A percentile compares a stretch with the other conserved stretches of the same genome.
Evolutionary conservation across 495 filamentous ascomycete genomes (phyloP).

Genomic region (Aspergillus mulundensis): DNA sequence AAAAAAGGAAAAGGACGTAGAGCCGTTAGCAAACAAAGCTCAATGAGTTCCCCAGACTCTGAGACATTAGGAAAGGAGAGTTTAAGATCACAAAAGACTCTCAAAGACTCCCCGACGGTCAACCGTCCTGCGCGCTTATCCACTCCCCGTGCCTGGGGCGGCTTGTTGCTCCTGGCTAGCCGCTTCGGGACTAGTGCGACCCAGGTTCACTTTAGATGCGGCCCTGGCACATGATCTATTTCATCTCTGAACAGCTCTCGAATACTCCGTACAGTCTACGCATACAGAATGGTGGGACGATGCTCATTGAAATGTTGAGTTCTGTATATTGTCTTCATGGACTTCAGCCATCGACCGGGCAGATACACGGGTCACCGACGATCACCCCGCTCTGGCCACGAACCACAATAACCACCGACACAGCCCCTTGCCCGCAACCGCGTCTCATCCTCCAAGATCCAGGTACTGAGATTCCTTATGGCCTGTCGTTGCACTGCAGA

Average conservation of each 20-base stretch:
- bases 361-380: neutral
- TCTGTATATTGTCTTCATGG: no score
- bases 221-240: neutral
- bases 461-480: neutral
- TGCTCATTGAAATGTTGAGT: no score
- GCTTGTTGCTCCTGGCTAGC: conserved; percentile 4
- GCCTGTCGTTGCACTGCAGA: neutral
- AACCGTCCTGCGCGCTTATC: conserved; percentile 45
- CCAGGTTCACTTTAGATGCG: neutral
- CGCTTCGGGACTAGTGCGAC: neutral
- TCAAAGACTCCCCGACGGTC: conserved; percentile 18
- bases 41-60: conserved; percentile 32
- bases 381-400: neutral
- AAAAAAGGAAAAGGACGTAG: conserved; percentile 15
- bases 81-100: neutral
- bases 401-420: neutral
- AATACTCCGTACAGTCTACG: no score
- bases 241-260: neutral
- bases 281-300: no score
- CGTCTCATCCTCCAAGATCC: neutral
- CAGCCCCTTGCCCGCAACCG: neutral
- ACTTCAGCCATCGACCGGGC: neutral
- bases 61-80: conserved; percentile 35
- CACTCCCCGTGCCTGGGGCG: conserved; percentile 20
- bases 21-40: conserved; percentile 9